phyloP scores from a whole-genome alignment of 192 early-diverging fungal species.

The Backusella tarrabulga region DNA sequence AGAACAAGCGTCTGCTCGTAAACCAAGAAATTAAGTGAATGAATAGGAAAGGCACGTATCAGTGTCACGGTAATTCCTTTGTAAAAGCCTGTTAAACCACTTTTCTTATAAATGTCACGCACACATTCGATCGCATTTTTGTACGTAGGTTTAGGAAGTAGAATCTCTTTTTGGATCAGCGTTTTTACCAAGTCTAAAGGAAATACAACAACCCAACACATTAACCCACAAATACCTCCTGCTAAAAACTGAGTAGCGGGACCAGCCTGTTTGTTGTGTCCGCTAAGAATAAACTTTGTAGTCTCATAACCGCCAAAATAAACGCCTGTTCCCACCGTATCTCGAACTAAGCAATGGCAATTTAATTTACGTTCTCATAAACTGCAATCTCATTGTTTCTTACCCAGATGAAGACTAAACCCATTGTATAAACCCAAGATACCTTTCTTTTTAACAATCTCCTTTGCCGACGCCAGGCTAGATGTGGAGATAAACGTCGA shows the following conservation, averaged over 20 bases:
- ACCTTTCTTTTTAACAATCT: constrained; percentile 50
- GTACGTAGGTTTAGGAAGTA: constrained; percentile 48
- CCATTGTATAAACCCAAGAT: constrained; percentile 48
- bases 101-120: constrained; percentile 47
- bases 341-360: constrained; percentile 41
- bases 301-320: constrained; percentile 76
- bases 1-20: constrained; percentile 59
- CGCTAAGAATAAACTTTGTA: constrained; percentile 42
- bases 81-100: constrained; percentile 64
- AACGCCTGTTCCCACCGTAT: constrained; percentile 70
- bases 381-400: neutral
- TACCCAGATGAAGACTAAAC: constrained; percentile 40
- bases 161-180: constrained; percentile 68
- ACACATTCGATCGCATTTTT: constrained; percentile 44
- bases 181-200: constrained; percentile 76
- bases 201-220: constrained; percentile 76
- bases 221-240: constrained; percentile 73
- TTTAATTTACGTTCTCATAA: neutral
- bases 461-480: constrained; percentile 49
- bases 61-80: constrained; percentile 71
- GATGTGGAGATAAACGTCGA: constrained; percentile 40
- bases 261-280: constrained; percentile 29
- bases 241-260: constrained; percentile 71
- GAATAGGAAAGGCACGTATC: constrained; percentile 77
- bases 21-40: constrained; percentile 77